Percentiles rank a stretch among this genome's conserved stretches.
Evolutionary conservation across 768 basidiomycete genomes (phyloP).

Genomic region (Calocera cornea): DNA sequence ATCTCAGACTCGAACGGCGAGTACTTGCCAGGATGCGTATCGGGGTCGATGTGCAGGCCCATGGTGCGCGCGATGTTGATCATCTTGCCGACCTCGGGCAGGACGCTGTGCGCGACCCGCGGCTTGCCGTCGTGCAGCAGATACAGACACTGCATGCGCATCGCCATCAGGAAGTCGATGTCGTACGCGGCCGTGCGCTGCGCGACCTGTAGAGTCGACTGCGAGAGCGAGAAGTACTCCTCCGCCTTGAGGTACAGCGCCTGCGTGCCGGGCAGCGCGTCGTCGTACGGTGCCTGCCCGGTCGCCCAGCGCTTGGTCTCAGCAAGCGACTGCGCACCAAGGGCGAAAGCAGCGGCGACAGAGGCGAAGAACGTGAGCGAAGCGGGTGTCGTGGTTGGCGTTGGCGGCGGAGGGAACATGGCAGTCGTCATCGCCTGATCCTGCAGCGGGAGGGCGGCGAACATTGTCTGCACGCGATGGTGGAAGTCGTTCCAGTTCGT

Average conservation of each 20-base stretch:
- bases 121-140: slow-evolving; percentile 39
- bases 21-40: slow-evolving; percentile 36
- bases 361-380: slow-evolving; percentile 44
- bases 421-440: slow-evolving; percentile 23
- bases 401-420: slow-evolving; percentile 8
- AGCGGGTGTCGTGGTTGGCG: slow-evolving; percentile 19
- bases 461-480: slow-evolving; percentile 33
- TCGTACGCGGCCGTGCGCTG: slow-evolving; percentile 34
- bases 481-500: slow-evolving; percentile 38
- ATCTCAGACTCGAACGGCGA: slow-evolving; percentile 39
- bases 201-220: slow-evolving; percentile 33
- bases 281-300: background rate
- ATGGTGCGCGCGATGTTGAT: slow-evolving; percentile 50
- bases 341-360: slow-evolving; percentile 43
- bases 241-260: slow-evolving; percentile 18
- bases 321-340: slow-evolving; percentile 32
- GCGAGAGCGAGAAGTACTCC: slow-evolving; percentile 36
- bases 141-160: slow-evolving; percentile 42
- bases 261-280: background rate
- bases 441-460: slow-evolving; percentile 22
- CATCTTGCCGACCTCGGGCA: slow-evolving; percentile 48
- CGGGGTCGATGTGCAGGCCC: slow-evolving; percentile 49
- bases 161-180: slow-evolving; percentile 46
- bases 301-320: slow-evolving; percentile 5
- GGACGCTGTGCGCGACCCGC: slow-evolving; percentile 30